Base-by-base conservation (phyloP, 2,329 filamentous ascomycete genomes). In the Aspergillus melleus region DNA sequence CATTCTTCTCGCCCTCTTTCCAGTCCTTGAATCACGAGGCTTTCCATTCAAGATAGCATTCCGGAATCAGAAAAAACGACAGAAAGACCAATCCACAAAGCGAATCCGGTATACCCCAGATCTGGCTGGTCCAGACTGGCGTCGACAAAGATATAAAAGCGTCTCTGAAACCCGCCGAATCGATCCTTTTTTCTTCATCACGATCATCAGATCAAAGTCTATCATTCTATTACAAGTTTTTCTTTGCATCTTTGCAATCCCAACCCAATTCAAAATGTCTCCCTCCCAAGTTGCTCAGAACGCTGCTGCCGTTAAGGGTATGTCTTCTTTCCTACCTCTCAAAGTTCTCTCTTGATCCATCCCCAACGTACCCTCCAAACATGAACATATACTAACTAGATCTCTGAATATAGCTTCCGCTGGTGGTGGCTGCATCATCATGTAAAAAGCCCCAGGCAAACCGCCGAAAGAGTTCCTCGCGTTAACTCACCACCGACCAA, bases 401-500 rank as follows among this genome's bases (percentile, higher is more conserved):
- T 30, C n/a, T n/a, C 50, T 46, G 42, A 49, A 14, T 50, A 55
- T 24, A 57, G 66, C 66, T 51, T 65, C 66, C 54, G 70, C 71
- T 58, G 69, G 69, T 32, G 68, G 68, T 56, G 70, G 71, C 60
- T 73, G 71, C 62, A 64, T 70, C 42, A 61, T 73, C 55, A 72
- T 72, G 71, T 72, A 67, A 67, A 66, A 12, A 11, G 22, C 44
- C 44, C 44, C 14, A 2, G 36, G 36, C 36, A n/a, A 42, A 16
- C 16, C 36, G 36, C 36, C 36, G 36, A 42, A 42, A 42, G 26
- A 29, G 36, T n/a, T 42, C 36, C 36, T 42, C 36, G 2, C 36
- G 36, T 42, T 42, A n/a, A 42, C 36, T 14, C 6, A 42, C 16
- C 36, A 16, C 16, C 36, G 36, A 42, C 36, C 36, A 42, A 42